These are phyloP conservation scores for Juglanconis sp. DNA, from an alignment of 2,329 filamentous ascomycete species.

Conservation along the genomic window DNA sequence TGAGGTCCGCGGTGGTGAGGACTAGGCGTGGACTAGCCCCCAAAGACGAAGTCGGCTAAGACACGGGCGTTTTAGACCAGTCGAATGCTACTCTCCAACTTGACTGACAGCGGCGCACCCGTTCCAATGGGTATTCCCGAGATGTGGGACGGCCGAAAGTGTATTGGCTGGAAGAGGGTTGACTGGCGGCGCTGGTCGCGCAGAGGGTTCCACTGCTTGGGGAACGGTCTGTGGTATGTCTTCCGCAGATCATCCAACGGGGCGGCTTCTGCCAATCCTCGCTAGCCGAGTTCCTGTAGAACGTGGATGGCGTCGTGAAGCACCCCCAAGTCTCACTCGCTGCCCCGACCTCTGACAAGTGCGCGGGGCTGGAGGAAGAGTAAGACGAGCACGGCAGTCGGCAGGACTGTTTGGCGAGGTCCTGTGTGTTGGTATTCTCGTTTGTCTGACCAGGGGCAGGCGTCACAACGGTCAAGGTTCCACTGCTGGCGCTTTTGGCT, in stretches of 20 bases:
- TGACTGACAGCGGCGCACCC: conserved; percentile 24
- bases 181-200: conserved; percentile 25
- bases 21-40: conserved; percentile 11
- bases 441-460: neutral
- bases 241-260: conserved; percentile 25
- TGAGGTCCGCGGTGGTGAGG: conserved; percentile 6
- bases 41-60: conserved; percentile 12
- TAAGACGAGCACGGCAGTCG: conserved; percentile 11
- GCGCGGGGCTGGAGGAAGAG: conserved; percentile 11
- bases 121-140: conserved; percentile 27
- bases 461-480: conserved; percentile 5
- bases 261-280: conserved; percentile 25
- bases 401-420: conserved; percentile 7
- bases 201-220: conserved; percentile 26
- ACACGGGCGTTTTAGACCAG: conserved; percentile 9
- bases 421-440: neutral
- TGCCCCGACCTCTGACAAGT: conserved; percentile 21
- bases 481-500: conserved; percentile 2
- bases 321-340: conserved; percentile 33
- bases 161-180: neutral
- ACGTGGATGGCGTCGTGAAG: conserved; percentile 35
- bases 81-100: conserved; percentile 4
- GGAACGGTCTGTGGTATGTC: conserved; percentile 7
- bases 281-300: conserved; percentile 35
- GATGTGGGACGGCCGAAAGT: conserved; percentile 21